Evolutionary conservation across 2,329 filamentous ascomycete species (phyloP), one percentile per base, ranked within the genome.

Genomic region (Curvularia sp.): DNA sequence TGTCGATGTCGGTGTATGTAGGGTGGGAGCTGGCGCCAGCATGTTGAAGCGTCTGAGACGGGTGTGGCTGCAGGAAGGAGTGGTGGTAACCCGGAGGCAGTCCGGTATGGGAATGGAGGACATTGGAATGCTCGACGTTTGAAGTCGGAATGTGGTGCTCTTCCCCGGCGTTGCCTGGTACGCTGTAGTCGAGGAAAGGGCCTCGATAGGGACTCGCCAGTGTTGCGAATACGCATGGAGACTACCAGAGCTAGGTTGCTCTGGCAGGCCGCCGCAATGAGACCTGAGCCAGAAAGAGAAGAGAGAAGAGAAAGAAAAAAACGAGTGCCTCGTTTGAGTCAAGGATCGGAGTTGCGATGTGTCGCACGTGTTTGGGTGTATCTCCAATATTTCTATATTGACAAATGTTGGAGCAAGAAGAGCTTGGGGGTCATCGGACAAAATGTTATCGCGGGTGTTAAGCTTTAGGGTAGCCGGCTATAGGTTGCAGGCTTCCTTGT

Each of bases 191-290:
- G 76, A 81, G 79, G 74, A 75, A 76, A 68, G 76, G 78, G 71
- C 79, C 78, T 75, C 79, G 76, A 74, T 79, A 74, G 72, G 74
- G 69, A 74, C 79, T 78, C 78, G 80, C 80, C 79, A 82, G 79
- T 74, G 74, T 81, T 80, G 80, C 80, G 73, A 80, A 74, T 78
- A 77, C 77, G 78, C 78, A 80, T 80, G 75, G 76, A 80, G 78
- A 78, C 79, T 81, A 79, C 80, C 79, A 80, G 79, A 80, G 79
- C 78, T 76, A 77, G 68, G 73, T 77, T 75, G 78, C 79, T 80
- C 79, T 79, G 78, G 79, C 78, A 81, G 78, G 75, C 76, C 72
- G 77, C 78, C 76, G 73, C 72, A 69, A 72, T 78, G 68, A 78
- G 77, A 77, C 76, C 75, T 75, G 76, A 74, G 74, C 75, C 75